Evolutionary conservation across 2,329 filamentous ascomycete species (phyloP), one percentile per base, ranked within the genome.

Genomic region (Colletotrichum euphorbiae): DNA sequence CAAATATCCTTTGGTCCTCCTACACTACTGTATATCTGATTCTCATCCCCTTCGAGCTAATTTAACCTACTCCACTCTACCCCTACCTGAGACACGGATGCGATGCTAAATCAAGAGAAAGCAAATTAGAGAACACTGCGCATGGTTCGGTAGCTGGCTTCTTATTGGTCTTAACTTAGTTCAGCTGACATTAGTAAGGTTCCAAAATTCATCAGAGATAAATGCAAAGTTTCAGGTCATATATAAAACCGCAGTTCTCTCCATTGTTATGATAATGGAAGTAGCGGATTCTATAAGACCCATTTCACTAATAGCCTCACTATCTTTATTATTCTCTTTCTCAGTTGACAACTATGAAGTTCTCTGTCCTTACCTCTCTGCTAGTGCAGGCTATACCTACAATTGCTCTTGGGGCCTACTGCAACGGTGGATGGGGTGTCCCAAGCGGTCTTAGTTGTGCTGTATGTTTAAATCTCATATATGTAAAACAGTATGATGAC

Each of bases 291-390:
- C n/a, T n/a, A n/a, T n/a, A n/a, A n/a, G n/a, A n/a, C n/a, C n/a
- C n/a, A n/a, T n/a, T n/a, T n/a, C n/a, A n/a, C n/a, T n/a, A n/a
- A n/a, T n/a, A n/a, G n/a, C n/a, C n/a, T n/a, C 2, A 21, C 17
- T 12, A n/a, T 21, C 43, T 46, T 12, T 0, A 17, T 46, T 19
- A 24, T 17, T 46, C 0, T 5, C 19, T 11, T n/a, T n/a, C n/a
- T n/a, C n/a, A n/a, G n/a, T n/a, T n/a, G n/a, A n/a, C n/a, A 3
- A 46, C 24, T 12, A 52, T 52, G 48, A 52, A 0, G 86, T 21
- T 24, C 31, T 52, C 48, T 52, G 21, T 52, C 24, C 28, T 52
- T 24, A 52, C 48, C 28, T 12, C 28, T 24, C 52, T 57, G 54
- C 54, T 57, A 15, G 54, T 24, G 24, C 54, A 57, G 38, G 38